phyloP scores from a whole-genome alignment of 176 grass and related monocot genomes.

The Dendrocalamus sinicus region DNA sequence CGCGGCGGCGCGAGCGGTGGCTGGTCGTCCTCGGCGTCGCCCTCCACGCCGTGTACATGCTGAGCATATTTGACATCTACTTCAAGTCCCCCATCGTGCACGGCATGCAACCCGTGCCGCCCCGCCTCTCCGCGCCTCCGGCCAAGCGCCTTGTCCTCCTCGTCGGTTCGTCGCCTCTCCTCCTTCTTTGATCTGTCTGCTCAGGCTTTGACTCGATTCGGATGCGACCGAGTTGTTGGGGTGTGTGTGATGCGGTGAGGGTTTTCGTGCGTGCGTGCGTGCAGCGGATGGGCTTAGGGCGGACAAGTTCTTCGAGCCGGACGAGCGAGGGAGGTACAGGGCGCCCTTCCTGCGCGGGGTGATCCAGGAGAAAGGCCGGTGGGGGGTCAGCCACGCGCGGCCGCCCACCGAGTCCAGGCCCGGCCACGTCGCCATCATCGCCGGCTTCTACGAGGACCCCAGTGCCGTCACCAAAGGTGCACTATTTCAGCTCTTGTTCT shows the following conservation, averaged over 20 bases:
- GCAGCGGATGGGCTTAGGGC: constrained; percentile 89
- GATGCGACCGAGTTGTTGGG: neutral
- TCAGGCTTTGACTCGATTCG: constrained; percentile 8
- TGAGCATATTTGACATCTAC: constrained; percentile 99
- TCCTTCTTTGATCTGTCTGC: neutral
- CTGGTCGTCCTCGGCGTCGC: constrained; percentile 82
- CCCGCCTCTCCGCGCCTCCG: constrained; percentile 61
- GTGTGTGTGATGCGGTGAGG: constrained; percentile 42
- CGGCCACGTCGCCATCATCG: constrained; percentile 85
- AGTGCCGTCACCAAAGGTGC: constrained; percentile 91
- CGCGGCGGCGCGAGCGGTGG: constrained; percentile 75
- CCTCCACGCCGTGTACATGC: constrained; percentile 96
- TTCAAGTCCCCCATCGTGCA: constrained; percentile 97
- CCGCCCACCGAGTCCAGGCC: constrained; percentile 93
- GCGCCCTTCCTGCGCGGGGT: constrained; percentile 85
- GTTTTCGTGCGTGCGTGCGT: constrained; percentile 25
- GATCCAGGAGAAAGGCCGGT: constrained; percentile 77
- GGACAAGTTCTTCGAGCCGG: constrained; percentile 94
- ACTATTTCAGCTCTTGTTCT: neutral
- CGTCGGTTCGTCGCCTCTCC: constrained; percentile 54
- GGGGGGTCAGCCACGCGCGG: constrained; percentile 92
- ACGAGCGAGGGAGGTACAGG: constrained; percentile 66
- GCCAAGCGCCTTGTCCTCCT: constrained; percentile 91
- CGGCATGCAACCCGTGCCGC: constrained; percentile 81
- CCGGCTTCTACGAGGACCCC: constrained; percentile 86